Evolutionary conservation across 2,329 filamentous ascomycete genomes (phyloP), one percentile per base, ranked within the genome.

Genomic region (Mycocentrospora acerina): DNA sequence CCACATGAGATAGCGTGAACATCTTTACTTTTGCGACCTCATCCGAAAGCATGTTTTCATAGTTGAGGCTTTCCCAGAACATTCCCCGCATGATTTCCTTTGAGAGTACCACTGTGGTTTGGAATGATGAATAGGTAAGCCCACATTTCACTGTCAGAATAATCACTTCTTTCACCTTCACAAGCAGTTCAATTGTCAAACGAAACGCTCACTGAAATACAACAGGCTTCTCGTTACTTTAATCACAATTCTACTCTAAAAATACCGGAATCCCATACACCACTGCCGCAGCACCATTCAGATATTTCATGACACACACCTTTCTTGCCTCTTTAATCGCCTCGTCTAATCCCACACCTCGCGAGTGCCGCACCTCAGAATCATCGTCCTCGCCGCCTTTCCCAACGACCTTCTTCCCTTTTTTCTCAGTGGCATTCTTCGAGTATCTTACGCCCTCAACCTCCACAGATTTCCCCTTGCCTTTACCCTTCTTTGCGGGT

Each of bases 231-330:
- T n/a, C n/a, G n/a, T n/a, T n/a, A n/a, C n/a, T n/a, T n/a, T n/a
- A 22, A 22, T 6, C 19, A 9, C 26, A 4, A 19, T 34, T 40
- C 40, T 60, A 66, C 28, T 67, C 69, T 44, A 95, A 75, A 69
- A 90, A 96, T 47, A 95, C 88, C 19, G 93, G 93, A 62, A 98
- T 85, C 12, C 93, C 93, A 72, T 97, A 98, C 36, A 97, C 85
- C 50, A 93, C 90, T 16, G 93, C 88, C 25, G 91, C 90, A 9
- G 91, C 93, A 1, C 90, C 93, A 57, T 95, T 98, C 54, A 98
- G 72, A 72, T 95, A 97, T 63, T 81, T 81, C 71, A 98, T 80
- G 53, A 88, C 82, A 70, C 93, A 97, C n/a, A 82, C 84, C 43
- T 80, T 78, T 49, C 88, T 79, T 11, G 87, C 88, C 57, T 73